Evolutionary conservation across 352 stramenopile species (phyloP), one percentile per base, ranked within the genome.

Genomic region (Thraustochytrium aureum): DNA sequence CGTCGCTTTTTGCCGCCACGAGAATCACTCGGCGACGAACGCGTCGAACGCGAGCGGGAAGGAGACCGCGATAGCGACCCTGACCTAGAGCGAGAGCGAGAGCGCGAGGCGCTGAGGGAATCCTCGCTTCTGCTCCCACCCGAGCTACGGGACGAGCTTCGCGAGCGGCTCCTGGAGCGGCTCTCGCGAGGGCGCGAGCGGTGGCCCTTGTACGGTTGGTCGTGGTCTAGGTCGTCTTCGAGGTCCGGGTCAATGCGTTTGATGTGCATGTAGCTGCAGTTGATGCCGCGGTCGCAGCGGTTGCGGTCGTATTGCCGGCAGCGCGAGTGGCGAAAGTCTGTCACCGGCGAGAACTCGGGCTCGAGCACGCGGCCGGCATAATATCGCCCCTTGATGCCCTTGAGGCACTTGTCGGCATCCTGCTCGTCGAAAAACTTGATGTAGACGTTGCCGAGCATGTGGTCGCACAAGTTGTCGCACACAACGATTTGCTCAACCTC

Each of bases 361-460:
- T 98, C 89, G 33, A 99, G 90, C 17, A 89, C 90, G 30, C 94
- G 87, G 14, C 96, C 96, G 50, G 95, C 95, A 85, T 99, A 99
- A 84, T 97, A 99, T 14, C 96, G 89, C 0, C 95, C 95, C 75
- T 98, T 97, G 26, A 99, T 90, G 14, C 90, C 88, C 83, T 99
- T 97, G 41, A 99, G 89, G 2, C 95, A 94, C 56, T 96, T 94
- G 20, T 94, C 91, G 0, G 96, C 96, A 74, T 99, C 92, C 86
- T 99, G 96, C 87, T 99, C 97, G 72, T 99, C 95, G 35, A 92
- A 90, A 83, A 98, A 99, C 86, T 99, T 99, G 66, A 95, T 92
- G 86, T 99, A 99, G 41, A 99, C 96, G 85, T 99, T 99, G 60
- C 97, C 97, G n/a, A 99, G 92, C 86, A 99, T 95, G 86, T 99